phyloP scores from a whole-genome alignment of 2,329 filamentous ascomycete genomes.

The Colletotrichum paranaense region DNA sequence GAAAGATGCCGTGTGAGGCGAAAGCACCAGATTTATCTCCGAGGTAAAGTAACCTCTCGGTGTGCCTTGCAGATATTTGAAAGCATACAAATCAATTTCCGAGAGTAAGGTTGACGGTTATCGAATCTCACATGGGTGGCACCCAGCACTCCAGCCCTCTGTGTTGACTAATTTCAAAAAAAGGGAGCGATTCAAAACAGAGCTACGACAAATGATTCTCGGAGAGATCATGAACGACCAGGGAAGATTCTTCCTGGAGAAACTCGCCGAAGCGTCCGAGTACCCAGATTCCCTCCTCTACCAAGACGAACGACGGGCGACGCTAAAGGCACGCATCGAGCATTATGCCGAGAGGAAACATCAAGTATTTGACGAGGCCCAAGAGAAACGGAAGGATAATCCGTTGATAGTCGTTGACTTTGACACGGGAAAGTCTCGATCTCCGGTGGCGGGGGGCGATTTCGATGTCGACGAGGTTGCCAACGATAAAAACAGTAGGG shows the following conservation, averaged over 20 bases:
- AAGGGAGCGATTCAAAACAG: neutral
- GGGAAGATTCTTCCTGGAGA: conserved; percentile 1
- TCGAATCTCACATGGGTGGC: too few species aligned
- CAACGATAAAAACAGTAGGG: neutral
- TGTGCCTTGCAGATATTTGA: neutral
- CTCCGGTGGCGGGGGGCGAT: neutral
- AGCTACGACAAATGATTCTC: neutral
- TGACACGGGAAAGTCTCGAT: neutral
- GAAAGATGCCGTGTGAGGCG: neutral
- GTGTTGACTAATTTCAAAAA: too few species aligned
- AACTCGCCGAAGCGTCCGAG: conserved; percentile 13
- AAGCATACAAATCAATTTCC: too few species aligned
- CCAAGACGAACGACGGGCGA: neutral
- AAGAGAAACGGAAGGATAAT: neutral
- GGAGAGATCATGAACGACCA: neutral
- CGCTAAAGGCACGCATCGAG: neutral
- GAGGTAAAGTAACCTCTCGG: neutral
- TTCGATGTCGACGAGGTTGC: neutral
- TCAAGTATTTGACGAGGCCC: neutral
- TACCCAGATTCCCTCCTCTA: conserved; percentile 19
- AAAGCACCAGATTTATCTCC: neutral
- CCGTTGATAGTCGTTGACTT: conserved; percentile 24
- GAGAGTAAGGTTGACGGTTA: too few species aligned
- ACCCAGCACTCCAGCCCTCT: too few species aligned
- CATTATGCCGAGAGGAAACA: conserved; percentile 12